Percentiles rank a stretch among this genome's conserved stretches.
These are phyloP conservation scores for Colletotrichum lupini DNA, from an alignment of 2,329 filamentous ascomycete species.

Conservation along the genomic window DNA sequence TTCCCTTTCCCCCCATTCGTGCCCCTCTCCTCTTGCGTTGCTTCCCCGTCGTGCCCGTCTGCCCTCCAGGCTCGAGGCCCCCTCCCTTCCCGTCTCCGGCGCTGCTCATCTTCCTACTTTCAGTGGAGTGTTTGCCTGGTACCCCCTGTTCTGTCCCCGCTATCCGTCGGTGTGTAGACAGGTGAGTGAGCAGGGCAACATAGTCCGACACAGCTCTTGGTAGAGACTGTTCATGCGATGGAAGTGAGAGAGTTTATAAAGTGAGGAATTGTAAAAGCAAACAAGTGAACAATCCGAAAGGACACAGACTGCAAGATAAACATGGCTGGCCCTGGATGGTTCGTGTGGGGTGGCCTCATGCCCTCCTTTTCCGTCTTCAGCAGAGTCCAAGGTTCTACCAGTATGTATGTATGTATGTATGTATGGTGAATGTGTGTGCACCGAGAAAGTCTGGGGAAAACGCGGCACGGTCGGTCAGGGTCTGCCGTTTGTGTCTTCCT, in stretches of 20 bases:
- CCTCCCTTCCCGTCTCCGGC: neutral
- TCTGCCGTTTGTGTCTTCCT: neutral
- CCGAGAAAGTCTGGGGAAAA: neutral
- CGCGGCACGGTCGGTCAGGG: neutral
- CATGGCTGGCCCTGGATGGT: conserved; percentile 14
- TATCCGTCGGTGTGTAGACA: neutral
- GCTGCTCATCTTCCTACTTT: neutral
- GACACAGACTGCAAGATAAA: neutral
- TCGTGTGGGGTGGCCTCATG: conserved; percentile 21
- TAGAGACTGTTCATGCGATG: neutral
- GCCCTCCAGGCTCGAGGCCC: too few species aligned
- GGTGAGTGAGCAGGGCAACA: neutral
- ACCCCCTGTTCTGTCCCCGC: neutral
- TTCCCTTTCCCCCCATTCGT: neutral
- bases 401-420: neutral
- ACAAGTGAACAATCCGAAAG: neutral
- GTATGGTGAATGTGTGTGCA: neutral
- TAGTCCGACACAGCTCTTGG: neutral
- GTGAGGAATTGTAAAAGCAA: neutral
- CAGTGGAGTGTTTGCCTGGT: neutral
- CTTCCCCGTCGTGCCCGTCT: neutral
- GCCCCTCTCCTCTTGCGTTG: neutral
- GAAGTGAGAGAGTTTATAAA: neutral
- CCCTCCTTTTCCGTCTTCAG: neutral
- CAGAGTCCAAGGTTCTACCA: neutral